Evolutionary conservation across 2,329 filamentous ascomycete genomes (phyloP), one percentile per base, ranked within the genome.

Genomic region (Trichophyton verrucosum): DNA sequence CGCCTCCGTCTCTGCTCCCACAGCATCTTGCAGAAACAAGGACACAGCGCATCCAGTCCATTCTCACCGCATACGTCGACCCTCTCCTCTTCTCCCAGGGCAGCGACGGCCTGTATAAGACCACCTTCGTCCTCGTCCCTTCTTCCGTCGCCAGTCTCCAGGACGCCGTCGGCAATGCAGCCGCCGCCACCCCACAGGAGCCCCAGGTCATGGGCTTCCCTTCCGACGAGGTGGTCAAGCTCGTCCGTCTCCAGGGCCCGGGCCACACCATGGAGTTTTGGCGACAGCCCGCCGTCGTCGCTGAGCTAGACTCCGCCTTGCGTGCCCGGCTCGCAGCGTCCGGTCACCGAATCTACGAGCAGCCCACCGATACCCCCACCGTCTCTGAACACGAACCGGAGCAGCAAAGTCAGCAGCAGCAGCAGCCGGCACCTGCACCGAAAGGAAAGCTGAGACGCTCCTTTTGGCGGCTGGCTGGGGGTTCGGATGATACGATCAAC

Each of bases 241-340:
- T 77, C 17, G 67, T 79, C 27, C 66, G 71, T 3, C 67, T 79
- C 0, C 66, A 70, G 20, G 75, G 74, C 3, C 66, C 71, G 33
- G 72, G 76, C 57, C 73, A 78, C 57, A 68, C 66, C 1, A 68
- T 74, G 6, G 74, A 75, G 60, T 79, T 78, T 61, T 78, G 76
- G 76, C 70, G 71, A 42, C 70, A 74, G 17, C 70, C 70, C 6
- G 69, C 67, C n/a, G 72, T 77, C 1, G 65, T 78, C 7, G 65
- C 69, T 24, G 76, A 78, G 62, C 61, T 79, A 61, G 70, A 73
- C 57, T 62, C 66, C 3, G 65, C 69, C 51, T 60, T 77, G 59
- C 67, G 68, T 42, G 66, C 69, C 20, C 66, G 62, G 22, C 63
- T 77, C 30, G 60, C 58, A 22, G 57, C 58, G 8, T 61, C 62